Percentiles rank a stretch among this genome's conserved stretches.
phyloP scores from a whole-genome alignment of 495 filamentous ascomycete genomes.

The Paragyromitra xinjiangensis region DNA sequence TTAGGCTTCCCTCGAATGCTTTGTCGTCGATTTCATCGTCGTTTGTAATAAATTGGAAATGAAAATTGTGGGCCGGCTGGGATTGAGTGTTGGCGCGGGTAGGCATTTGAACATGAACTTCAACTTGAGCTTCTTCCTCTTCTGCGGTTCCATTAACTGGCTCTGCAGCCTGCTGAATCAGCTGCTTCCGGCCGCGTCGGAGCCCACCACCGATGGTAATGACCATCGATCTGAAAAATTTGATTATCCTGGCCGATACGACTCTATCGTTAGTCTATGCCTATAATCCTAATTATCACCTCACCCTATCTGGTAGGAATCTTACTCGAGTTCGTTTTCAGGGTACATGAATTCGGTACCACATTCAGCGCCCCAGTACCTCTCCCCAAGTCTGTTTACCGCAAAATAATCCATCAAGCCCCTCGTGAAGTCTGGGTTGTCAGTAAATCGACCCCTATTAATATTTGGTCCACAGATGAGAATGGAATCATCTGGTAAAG shows the following conservation, averaged over 20 bases:
- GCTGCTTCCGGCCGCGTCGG: too few relatives aligned
- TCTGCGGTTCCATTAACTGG: too few relatives aligned
- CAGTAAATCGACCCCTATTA: neutral
- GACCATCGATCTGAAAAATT: neutral
- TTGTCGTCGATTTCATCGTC: too few relatives aligned
- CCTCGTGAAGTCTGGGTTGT: neutral
- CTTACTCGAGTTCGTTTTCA: neutral
- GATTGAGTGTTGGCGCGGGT: too few relatives aligned
- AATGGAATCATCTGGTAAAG: too few relatives aligned
- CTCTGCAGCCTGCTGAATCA: too few relatives aligned
- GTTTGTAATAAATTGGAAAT: too few relatives aligned
- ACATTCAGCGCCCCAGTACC: neutral
- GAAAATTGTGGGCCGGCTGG: too few relatives aligned
- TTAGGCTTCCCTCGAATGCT: too few relatives aligned
- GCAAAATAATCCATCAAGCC: neutral
- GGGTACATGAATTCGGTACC: neutral
- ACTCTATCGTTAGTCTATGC: neutral
- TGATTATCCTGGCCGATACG: neutral
- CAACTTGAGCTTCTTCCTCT: too few relatives aligned
- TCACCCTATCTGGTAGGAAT: neutral
- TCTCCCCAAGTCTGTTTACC: neutral
- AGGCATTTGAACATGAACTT: too few relatives aligned
- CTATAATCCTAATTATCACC: neutral
- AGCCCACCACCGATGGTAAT: neutral
- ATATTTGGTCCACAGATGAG: too few relatives aligned